Evolutionary conservation across 2,329 filamentous ascomycete genomes (phyloP), one percentile per base, ranked within the genome.

Genomic region (Zasmidium angulare): DNA sequence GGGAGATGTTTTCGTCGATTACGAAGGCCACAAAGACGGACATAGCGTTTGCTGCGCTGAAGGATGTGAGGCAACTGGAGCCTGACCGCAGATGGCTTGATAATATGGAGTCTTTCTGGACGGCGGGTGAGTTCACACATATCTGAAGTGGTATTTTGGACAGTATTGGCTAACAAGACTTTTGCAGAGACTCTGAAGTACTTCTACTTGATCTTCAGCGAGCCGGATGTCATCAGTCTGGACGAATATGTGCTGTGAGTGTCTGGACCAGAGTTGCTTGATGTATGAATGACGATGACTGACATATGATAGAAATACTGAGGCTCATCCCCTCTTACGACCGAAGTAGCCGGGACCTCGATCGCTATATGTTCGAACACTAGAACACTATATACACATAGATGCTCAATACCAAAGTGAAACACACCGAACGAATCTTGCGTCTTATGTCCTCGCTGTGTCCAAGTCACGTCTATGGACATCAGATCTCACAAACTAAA

Each of bases 51-150:
- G 85, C 86, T 1, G 85, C 86, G 40, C 81, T 92, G 58, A 78
- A 82, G 60, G 88, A 91, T 68, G 86, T 91, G 24, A 88, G 83
- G n/a, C 51, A 61, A 48, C 40, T 74, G 77, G 59, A 74, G 71
- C 11, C 77, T 78, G 2, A 67, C 19, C 72, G 76, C 21, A 68
- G 79, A 53, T 21, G 58, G 22, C 57, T 64, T 57, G 86, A 90
- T 70, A 82, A 82, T 55, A 90, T 90, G 88, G 88, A 91, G 78
- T 89, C 86, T 62, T 91, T 91, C 72, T 91, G 89, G 64, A 62
- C 43, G 24, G 50, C 50, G 20, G 49, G 24, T 48, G n/a, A 53
- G 48, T 36, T 14, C 4, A 19, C 4, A 19, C 21, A 40, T 14
- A 51, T 48, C 56, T 23, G 14, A 1, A 17, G 12, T 7, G 21